Base-by-base conservation (phyloP, 352 stramenopile species). In the Pythium volutum region DNA sequence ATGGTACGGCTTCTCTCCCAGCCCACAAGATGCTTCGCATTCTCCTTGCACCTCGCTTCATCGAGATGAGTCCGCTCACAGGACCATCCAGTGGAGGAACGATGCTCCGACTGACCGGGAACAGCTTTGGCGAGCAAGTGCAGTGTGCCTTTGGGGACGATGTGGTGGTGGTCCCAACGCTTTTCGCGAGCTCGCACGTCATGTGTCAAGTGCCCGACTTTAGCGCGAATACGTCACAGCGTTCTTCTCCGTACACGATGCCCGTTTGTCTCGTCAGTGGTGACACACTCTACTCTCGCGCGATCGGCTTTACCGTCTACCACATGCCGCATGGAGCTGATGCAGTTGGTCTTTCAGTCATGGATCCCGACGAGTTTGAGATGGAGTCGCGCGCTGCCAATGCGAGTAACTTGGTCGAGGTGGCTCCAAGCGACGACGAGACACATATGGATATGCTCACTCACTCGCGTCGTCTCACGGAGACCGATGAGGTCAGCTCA, bases 81-180 rank as follows among this genome's bases (percentile, higher is more conserved):
- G 57, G 36, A 12, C 34, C 57, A 20, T 43, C 11, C 5, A 46
- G 43, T 20, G 49, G 34, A 23, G 39, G 3, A 1, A 58, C 57
- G 26, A 20, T 56, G 15, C 12, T 64, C 4, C 56, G 25, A 16
- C 36, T 64, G 23, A 29, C 3, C 25, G 48, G 46, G 45, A 18
- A 18, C 3, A 51, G 20, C 6, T 14, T 56, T 4, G 25, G 15
- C 18, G 36, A 41, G n/a, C 33, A 55, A 22, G 26, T 43, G 2
- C 34, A 38, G 16, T 64, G 57, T 26, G 39, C 53, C 14, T 64
- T 64, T 26, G 57, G 45, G 16, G 47, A 57, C 18, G 50, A 53
- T 41, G 46, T 56, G 0, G 14, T 43, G 6, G 57, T 58, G 31
- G 8, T 25, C 11, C 57, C 57, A n/a, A 42, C 41, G 11, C 5